Evolutionary conservation across 2,329 filamentous ascomycete species (phyloP).

Genomic region (Neopestalotiopsis clavispora): DNA sequence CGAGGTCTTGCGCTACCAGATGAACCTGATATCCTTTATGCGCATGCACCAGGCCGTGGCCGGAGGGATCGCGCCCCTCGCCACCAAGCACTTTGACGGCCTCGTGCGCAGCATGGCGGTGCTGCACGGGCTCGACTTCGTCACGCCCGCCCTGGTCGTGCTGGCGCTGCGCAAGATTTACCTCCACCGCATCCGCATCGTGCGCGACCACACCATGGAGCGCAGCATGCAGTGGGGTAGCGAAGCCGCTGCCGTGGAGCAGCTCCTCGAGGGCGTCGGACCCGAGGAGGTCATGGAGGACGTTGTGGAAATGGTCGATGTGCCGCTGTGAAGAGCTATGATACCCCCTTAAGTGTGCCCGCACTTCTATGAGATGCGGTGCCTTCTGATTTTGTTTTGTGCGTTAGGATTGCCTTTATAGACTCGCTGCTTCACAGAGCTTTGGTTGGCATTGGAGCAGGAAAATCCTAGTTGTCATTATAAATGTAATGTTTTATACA

Average conservation of each 20-base stretch:
- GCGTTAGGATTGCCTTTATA: not conserved
- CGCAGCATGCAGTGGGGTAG: slow-evolving; percentile 95
- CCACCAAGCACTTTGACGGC: slow-evolving; percentile 77
- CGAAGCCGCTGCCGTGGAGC: slow-evolving; percentile 69
- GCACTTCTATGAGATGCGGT: not conserved
- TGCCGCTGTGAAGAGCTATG: slow-evolving; percentile 48
- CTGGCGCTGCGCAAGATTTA: slow-evolving; percentile 89
- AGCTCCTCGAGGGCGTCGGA: slow-evolving; percentile 65
- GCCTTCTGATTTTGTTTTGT: not conserved
- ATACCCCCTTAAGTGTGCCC: not conserved
- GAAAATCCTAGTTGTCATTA: not conserved
- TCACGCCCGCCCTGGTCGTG: slow-evolving; percentile 81
- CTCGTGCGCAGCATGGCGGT: slow-evolving; percentile 77
- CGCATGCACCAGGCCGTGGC: slow-evolving; percentile 84
- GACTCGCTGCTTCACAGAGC: not conserved
- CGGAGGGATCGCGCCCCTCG: slow-evolving; percentile 76
- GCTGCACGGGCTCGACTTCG: slow-evolving; percentile 79
- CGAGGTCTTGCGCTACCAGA: slow-evolving; percentile 82
- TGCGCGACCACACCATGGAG: slow-evolving; percentile 68
- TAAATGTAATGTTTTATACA: not conserved
- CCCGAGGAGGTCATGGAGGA: slow-evolving; percentile 70
- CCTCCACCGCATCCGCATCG: slow-evolving; percentile 78
- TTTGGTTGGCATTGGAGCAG: not conserved
- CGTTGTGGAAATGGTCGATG: slow-evolving; percentile 61
- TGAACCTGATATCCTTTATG: slow-evolving; percentile 87